A percentile compares a stretch with the other conserved stretches of the same genome.
Evolutionary conservation across 2,329 filamentous ascomycete genomes (phyloP).

Genomic region (Leptographium flavum): DNA sequence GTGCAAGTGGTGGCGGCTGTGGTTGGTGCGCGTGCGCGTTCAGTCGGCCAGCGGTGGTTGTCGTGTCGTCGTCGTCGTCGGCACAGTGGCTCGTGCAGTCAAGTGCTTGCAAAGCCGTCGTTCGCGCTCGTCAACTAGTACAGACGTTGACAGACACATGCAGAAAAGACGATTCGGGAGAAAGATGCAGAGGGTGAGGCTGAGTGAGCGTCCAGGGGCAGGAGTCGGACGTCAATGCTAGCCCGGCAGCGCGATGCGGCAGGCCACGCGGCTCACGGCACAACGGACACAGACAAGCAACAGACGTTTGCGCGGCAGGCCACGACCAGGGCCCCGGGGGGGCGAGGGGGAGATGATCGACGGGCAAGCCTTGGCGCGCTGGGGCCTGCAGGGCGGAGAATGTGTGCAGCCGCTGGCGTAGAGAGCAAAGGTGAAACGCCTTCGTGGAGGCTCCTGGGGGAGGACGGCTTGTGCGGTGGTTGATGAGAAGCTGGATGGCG

Average conservation of each 20-base stretch:
- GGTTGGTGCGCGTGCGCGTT: not conserved
- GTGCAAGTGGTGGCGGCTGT: not conserved
- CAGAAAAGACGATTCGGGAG: too few species aligned
- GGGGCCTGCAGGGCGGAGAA: too few species aligned
- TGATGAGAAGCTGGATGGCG: slow-evolving; percentile 5
- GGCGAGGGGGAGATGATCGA: not conserved
- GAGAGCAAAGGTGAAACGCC: not conserved
- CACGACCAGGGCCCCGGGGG: not conserved
- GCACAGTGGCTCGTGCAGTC: too few species aligned
- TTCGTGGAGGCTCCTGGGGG: too few species aligned
- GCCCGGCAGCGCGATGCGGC: not conserved
- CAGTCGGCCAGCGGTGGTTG: too few species aligned
- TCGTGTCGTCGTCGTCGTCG: too few species aligned
- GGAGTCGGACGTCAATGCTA: not conserved
- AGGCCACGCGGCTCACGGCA: not conserved
- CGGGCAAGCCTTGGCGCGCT: not conserved
- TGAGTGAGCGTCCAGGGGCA: not conserved
- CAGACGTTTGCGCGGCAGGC: not conserved
- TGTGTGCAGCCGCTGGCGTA: too few species aligned
- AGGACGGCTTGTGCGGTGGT: not conserved
- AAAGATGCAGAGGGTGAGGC: not conserved
- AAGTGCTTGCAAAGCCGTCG: too few species aligned
- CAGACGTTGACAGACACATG: too few species aligned
- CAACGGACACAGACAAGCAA: not conserved
- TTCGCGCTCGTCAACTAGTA: too few species aligned